A percentile compares a stretch with the other conserved stretches of the same genome.
These are phyloP conservation scores for Tolypocladium guangdongense DNA, from an alignment of 2,329 filamentous ascomycete species.

Conservation along the genomic window DNA sequence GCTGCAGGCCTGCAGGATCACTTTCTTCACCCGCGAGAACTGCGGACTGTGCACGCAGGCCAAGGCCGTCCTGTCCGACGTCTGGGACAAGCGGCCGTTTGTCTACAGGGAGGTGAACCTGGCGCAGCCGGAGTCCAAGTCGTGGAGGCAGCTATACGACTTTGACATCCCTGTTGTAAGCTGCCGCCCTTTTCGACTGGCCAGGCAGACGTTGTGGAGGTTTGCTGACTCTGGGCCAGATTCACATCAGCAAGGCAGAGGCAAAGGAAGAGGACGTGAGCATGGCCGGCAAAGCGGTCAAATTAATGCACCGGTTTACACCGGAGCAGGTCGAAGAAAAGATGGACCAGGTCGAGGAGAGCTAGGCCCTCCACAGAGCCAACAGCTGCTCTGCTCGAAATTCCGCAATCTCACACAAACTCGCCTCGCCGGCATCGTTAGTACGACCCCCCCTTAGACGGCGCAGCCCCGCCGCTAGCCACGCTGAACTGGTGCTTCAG, in stretches of 20 bases:
- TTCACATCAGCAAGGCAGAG: slow-evolving; percentile 49
- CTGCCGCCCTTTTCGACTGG: not conserved
- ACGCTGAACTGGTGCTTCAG: slow-evolving; percentile 35
- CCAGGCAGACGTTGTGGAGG: not conserved
- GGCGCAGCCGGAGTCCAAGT: slow-evolving; percentile 47
- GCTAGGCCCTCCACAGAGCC: slow-evolving; percentile 4
- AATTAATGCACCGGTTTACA: slow-evolving; percentile 71
- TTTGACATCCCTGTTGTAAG: slow-evolving; percentile 73
- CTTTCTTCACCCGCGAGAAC: slow-evolving; percentile 61
- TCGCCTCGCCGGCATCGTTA: slow-evolving; percentile 12
- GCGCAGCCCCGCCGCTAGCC: slow-evolving; percentile 29
- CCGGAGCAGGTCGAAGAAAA: slow-evolving; percentile 52
- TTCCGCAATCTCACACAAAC: too few relatives aligned
- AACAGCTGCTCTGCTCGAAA: not conserved
- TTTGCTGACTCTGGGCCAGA: slow-evolving; percentile 24
- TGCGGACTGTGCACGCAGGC: slow-evolving; percentile 63
- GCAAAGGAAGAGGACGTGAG: slow-evolving; percentile 39
- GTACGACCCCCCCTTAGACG: slow-evolving; percentile 29
- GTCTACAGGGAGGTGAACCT: slow-evolving; percentile 61
- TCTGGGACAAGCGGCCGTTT: slow-evolving; percentile 58
- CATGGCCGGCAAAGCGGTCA: slow-evolving; percentile 48
- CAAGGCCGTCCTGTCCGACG: slow-evolving; percentile 54
- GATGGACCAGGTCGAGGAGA: slow-evolving; percentile 50
- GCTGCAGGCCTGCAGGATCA: slow-evolving; percentile 51
- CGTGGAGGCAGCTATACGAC: slow-evolving; percentile 66